Evolutionary conservation across 2,329 filamentous ascomycete species (phyloP).

Genomic region (Aspergillus sp.): DNA sequence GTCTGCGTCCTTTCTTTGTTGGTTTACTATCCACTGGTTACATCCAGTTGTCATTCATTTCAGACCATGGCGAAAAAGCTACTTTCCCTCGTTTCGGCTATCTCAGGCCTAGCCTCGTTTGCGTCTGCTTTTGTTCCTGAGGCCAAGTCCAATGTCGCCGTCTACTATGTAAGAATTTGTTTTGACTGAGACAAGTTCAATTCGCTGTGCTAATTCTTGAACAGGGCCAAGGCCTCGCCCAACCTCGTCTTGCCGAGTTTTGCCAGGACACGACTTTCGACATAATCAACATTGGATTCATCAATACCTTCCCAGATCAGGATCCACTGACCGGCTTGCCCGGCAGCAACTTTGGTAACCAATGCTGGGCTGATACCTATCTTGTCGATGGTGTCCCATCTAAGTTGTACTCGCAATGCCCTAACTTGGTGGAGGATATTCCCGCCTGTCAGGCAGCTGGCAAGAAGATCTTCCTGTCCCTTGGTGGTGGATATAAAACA

Average conservation of each 20-base stretch:
- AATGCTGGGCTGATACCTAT: conserved; percentile 48
- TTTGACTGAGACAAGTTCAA: background rate
- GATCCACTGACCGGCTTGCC: conserved; percentile 45
- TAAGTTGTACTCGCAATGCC: conserved; percentile 45
- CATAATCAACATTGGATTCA: conserved; percentile 57
- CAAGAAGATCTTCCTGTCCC: conserved; percentile 48
- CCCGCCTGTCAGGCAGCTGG: conserved; percentile 40
- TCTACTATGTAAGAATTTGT: conserved; percentile 50
- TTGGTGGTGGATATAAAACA: conserved; percentile 45
- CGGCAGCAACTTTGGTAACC: conserved; percentile 57
- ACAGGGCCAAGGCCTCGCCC: conserved; percentile 53
- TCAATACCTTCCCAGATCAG: conserved; percentile 55
- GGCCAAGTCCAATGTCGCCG: conserved; percentile 50
- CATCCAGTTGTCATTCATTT: conserved; percentile 31
- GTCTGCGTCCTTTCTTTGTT: conserved; percentile 59
- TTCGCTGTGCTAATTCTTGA: conserved; percentile 11
- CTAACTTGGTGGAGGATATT: conserved; percentile 45
- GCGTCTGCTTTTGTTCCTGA: conserved; percentile 43
- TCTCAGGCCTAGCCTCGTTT: conserved; percentile 30
- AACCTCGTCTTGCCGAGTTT: conserved; percentile 50
- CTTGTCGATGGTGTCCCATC: conserved; percentile 39
- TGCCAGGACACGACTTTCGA: conserved; percentile 54
- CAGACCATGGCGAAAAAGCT: conserved; percentile 39
- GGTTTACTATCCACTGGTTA: conserved; percentile 30
- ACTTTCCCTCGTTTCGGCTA: conserved; percentile 36